Conservation (phyloP, 2,329 filamentous ascomycete genomes). For the Bipolaris cookei region DNA sequence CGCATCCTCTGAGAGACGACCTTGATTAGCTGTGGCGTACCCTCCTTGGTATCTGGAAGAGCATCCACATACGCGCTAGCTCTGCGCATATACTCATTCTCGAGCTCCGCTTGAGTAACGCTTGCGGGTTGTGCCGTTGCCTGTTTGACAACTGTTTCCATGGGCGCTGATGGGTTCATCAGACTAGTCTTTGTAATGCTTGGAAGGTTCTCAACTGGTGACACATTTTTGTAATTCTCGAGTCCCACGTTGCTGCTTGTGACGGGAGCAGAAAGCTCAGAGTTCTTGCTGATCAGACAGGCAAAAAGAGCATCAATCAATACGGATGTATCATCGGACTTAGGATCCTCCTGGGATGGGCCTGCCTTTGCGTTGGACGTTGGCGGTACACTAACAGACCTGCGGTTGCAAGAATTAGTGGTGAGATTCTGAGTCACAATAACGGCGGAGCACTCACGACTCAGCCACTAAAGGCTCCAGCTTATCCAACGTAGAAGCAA, state of each 20-base stretch:
- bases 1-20: constrained; percentile 27
- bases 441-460: constrained; percentile 16
- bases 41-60: constrained; percentile 13
- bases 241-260: background rate
- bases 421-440: background rate
- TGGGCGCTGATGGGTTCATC: background rate
- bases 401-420: constrained; percentile 12
- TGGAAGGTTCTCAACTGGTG: constrained; percentile 9
- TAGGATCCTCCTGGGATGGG: constrained; percentile 2
- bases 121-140: background rate
- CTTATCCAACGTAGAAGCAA: constrained; percentile 12
- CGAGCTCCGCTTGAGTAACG: constrained; percentile 14
- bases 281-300: constrained; percentile 17
- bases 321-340: background rate
- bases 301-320: constrained; percentile 30
- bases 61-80: constrained; percentile 25
- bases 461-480: constrained; percentile 15
- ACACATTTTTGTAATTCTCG: constrained; percentile 8
- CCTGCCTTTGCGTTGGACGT: background rate
- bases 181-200: background rate
- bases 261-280: background rate
- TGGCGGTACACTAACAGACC: background rate
- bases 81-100: constrained; percentile 25
- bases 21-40: constrained; percentile 19
- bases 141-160: background rate